Evolutionary conservation across 1,284 basidiomycete species (phyloP).

Genomic region (Porodaedalea pini): DNA sequence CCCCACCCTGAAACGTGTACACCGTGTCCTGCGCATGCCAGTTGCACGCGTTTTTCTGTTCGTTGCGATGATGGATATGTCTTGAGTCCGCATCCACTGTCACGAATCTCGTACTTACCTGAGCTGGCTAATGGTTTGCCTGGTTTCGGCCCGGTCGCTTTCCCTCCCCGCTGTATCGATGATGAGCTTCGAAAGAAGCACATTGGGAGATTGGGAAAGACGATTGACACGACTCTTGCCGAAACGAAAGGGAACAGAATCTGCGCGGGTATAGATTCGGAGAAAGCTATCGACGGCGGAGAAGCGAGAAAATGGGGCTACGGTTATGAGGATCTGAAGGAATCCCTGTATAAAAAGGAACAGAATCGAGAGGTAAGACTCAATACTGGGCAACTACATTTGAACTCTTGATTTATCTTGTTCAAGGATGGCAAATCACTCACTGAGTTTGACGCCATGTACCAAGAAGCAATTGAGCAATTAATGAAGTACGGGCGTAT

Average conservation of each 20-base stretch:
- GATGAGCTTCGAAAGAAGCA: conserved; percentile 79
- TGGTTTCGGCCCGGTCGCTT: conserved; percentile 70
- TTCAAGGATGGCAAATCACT: conserved; percentile 35
- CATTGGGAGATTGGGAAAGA: conserved; percentile 75
- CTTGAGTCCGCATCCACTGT: conserved; percentile 59
- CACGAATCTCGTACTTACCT: conserved; percentile 44
- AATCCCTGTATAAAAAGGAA: conserved; percentile 50
- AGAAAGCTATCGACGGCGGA: conserved; percentile 44
- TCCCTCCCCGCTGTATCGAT: conserved; percentile 78
- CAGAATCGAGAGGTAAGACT: conserved; percentile 10
- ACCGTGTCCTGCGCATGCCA: conserved; percentile 80
- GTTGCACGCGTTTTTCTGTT: conserved; percentile 62
- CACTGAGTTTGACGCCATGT: conserved; percentile 63
- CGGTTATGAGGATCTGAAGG: conserved; percentile 51
- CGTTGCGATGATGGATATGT: conserved; percentile 77
- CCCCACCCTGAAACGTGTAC: conserved; percentile 73
- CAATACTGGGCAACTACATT: not conserved
- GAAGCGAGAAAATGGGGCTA: conserved; percentile 76
- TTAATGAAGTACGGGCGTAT: conserved; percentile 78
- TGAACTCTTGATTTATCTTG: conserved; percentile 14
- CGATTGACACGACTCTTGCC: conserved; percentile 67
- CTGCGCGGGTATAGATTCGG: conserved; percentile 54
- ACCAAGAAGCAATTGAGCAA: conserved; percentile 80
- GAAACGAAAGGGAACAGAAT: conserved; percentile 66
- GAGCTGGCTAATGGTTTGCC: conserved; percentile 68